Evolutionary conservation across 2,329 filamentous ascomycete genomes (phyloP), one percentile per base, ranked within the genome.

Genomic region (Beauveria bassiana): DNA sequence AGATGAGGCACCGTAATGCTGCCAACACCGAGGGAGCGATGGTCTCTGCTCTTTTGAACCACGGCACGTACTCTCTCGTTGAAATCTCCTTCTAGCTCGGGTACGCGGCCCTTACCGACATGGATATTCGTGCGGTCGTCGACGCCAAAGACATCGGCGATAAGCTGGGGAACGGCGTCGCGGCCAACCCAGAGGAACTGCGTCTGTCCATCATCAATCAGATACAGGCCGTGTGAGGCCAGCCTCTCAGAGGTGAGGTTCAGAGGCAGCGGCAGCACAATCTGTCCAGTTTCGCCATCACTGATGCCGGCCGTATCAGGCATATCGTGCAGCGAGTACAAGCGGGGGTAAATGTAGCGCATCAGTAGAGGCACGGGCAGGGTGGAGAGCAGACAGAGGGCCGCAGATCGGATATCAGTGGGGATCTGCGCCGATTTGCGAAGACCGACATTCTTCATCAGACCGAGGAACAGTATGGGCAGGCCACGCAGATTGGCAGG

Each of bases 101-200:
- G 92, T 65, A 99, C 75, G 5, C 86, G 85, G 26, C 88, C 88
- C 82, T 99, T 99, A 73, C 95, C 95, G 65, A 97, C 91, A 66
- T 91, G 92, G 64, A 99, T 79, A 71, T 91, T 88, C 45, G 86
- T 87, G 71, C 90, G 87, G 75, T 97, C 93, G 51, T 88, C 81
- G 12, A 95, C 82, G 26, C 92, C 93, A 72, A 99, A 99, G 6
- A 98, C 93, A 69, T 99, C 95, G 58, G 83, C 76, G 46, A 98
- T 80, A 38, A 99, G 82, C 71, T 96, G 91, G 1, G 92, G 91
- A 31, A 99, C 91, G 1, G 93, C 89, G 67, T 99, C 93, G 42
- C 93, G 87, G 16, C 95, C 95, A 22, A 98, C 83, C 95, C 95
- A 99, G 53, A 99, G 77, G 82, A 99, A 99, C 73, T 99, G 95